Conservation (phyloP, 345 rosid species). For the Draba incana region DNA sequence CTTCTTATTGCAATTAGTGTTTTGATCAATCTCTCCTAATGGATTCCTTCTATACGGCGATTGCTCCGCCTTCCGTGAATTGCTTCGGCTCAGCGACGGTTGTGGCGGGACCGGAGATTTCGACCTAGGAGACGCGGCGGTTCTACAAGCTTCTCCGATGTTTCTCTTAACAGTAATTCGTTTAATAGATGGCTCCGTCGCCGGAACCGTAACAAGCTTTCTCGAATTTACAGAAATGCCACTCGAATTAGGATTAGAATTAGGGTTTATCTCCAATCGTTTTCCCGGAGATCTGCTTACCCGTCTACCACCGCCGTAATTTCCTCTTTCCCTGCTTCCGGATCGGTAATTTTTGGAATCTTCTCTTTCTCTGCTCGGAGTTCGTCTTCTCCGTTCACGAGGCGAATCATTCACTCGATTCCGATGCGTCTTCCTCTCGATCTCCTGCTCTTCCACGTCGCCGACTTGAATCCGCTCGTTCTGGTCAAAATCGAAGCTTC, state of each 20-base stretch:
- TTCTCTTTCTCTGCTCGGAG: conserved; percentile 92
- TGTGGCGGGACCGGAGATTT: conserved; percentile 43
- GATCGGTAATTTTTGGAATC: conserved; percentile 46
- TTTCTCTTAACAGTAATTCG: conserved; percentile 73
- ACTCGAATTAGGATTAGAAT: conserved; percentile 19
- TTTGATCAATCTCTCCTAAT: conserved; percentile 64
- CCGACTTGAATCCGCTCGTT: conserved; percentile 25
- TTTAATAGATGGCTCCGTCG: conserved; percentile 52
- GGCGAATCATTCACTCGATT: conserved; percentile 36
- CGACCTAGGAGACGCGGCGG: conserved; percentile 71
- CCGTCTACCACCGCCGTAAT: conserved; percentile 35
- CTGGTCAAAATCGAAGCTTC: conserved; percentile 83
- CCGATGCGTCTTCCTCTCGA: conserved; percentile 47
- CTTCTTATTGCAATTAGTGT: conserved; percentile 43
- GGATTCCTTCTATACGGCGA: conserved; percentile 79
- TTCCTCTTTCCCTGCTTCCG: conserved; percentile 60
- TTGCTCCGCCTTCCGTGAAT: conserved; percentile 61
- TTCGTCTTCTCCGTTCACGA: conserved; percentile 74
- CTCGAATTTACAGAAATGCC: conserved; percentile 35
- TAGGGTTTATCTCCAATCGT: conserved; percentile 52
- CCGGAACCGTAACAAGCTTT: conserved; percentile 83
- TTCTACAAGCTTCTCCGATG: conserved; percentile 42
- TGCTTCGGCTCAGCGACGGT: conserved; percentile 60
- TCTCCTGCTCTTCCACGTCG: conserved; percentile 27
- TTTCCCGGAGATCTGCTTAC: conserved; percentile 83